Evolutionary conservation across 2,329 filamentous ascomycete genomes (phyloP).

Genomic region (Botrytis fabae): DNA sequence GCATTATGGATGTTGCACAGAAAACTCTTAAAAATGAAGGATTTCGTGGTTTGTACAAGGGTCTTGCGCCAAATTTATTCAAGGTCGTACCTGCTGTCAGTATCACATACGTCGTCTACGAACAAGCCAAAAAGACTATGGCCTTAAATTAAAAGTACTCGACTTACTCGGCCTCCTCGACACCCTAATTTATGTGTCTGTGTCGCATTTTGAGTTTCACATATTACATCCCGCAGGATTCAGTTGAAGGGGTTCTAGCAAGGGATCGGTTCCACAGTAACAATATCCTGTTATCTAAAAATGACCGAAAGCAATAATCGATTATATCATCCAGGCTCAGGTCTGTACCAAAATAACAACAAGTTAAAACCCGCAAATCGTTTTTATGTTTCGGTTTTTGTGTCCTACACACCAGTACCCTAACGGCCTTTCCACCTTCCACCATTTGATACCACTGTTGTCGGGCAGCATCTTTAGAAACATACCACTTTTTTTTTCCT

Average conservation of each 20-base stretch:
- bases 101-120: constrained; percentile 92
- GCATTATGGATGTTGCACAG: constrained; percentile 83
- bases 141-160: constrained; percentile 27
- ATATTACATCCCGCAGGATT: background rate
- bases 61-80: constrained; percentile 88
- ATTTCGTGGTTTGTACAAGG: constrained; percentile 84
- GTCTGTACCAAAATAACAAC: background rate
- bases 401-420: background rate
- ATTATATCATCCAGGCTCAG: background rate
- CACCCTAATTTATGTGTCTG: background rate
- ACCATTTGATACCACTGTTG: background rate
- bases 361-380: background rate
- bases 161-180: background rate
- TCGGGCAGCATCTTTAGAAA: constrained; percentile 7
- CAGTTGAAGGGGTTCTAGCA: background rate
- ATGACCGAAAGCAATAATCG: background rate
- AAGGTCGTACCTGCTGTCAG: constrained; percentile 96
- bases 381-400: background rate
- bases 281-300: background rate
- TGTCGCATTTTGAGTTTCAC: background rate
- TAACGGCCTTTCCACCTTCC: background rate
- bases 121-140: constrained; percentile 79
- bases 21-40: constrained; percentile 85
- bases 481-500: constrained; percentile 7
- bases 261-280: background rate